Conservation (phyloP, 2,329 filamentous ascomycete species). For the Aphanoascus verrucosus region DNA sequence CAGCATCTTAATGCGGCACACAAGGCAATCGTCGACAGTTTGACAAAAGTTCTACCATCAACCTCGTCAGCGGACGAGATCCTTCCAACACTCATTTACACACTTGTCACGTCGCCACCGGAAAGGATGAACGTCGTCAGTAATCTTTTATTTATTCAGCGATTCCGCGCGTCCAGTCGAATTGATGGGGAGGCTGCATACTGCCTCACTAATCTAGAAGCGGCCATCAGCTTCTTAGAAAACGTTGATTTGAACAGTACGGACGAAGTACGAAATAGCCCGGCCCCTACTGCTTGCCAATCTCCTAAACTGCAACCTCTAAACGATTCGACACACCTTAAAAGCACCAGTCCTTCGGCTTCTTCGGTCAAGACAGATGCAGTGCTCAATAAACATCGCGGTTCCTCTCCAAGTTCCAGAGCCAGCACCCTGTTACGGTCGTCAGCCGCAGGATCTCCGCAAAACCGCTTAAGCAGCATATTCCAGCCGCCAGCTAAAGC, state of each 20-base stretch:
- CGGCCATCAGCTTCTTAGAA: conserved; percentile 85
- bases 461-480: conserved; percentile 70
- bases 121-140: conserved; percentile 82
- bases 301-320: background rate
- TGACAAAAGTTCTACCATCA: conserved; percentile 55
- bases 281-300: background rate
- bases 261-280: conserved; percentile 12
- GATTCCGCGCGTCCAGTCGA: conserved; percentile 75
- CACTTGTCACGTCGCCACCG: conserved; percentile 78
- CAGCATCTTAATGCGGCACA: conserved; percentile 80
- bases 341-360: background rate
- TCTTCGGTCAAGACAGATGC: background rate
- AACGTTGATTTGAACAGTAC: conserved; percentile 89
- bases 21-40: conserved; percentile 85
- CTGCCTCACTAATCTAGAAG: conserved; percentile 90
- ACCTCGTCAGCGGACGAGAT: conserved; percentile 93
- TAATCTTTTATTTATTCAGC: conserved; percentile 88
- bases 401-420: conserved; percentile 17
- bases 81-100: conserved; percentile 91
- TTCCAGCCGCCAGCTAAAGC: conserved; percentile 75
- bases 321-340: background rate
- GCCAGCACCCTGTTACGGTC: conserved; percentile 22
- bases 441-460: conserved; percentile 42
- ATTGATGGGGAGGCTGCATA: conserved; percentile 92
- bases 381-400: background rate